Percentiles rank a stretch among this genome's conserved stretches.
These are phyloP conservation scores for Fusarium veterinarium DNA, from an alignment of 2,329 filamentous ascomycete genomes.

Conservation along the genomic window DNA sequence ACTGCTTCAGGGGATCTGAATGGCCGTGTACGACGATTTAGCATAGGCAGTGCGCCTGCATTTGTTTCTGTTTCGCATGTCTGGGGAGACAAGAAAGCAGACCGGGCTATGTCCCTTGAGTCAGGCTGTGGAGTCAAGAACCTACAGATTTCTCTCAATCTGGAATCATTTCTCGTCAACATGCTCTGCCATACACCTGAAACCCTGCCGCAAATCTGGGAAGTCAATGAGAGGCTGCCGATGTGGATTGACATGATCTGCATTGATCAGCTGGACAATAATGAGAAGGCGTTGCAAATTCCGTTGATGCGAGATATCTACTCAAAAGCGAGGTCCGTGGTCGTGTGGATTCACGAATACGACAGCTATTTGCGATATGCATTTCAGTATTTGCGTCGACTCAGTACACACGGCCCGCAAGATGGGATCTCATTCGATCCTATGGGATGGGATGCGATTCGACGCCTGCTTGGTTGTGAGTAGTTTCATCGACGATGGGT, in stretches of 20 bases:
- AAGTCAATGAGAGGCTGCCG: neutral
- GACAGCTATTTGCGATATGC: neutral
- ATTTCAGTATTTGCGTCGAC: neutral
- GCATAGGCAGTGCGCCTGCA: neutral
- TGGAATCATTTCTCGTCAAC: neutral
- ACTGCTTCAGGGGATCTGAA: neutral
- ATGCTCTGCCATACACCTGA: neutral
- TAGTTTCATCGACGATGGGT: neutral
- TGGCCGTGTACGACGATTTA: neutral
- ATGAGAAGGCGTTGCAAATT: neutral
- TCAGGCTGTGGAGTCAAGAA: neutral
- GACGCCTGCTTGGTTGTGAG: neutral
- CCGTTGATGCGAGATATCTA: neutral
- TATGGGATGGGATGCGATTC: neutral
- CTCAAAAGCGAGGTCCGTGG: neutral
- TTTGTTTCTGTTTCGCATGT: neutral
- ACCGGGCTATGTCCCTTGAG: neutral
- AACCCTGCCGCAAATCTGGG: neutral
- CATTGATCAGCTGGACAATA: neutral
- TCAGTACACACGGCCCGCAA: neutral
- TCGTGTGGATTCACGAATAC: neutral
- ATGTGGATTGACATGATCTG: neutral
- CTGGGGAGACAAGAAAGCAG: neutral
- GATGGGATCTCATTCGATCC: neutral
- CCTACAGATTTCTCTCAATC: neutral